Conservation (phyloP, 1,284 basidiomycete species). For the Ustilago shanxiensis region DNA sequence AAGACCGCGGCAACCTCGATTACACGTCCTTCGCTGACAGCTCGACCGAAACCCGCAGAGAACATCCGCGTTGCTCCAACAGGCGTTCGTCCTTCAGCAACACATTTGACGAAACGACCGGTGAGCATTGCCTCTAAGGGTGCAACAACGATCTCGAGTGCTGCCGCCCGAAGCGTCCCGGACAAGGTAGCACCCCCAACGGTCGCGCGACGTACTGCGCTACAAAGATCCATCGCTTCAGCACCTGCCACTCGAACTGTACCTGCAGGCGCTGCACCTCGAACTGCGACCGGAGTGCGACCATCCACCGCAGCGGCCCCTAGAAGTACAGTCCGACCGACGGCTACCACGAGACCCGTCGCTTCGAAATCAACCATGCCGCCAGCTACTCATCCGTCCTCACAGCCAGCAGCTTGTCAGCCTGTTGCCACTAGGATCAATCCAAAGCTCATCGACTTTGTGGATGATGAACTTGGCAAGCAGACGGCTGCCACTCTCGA, state of each 20-base stretch:
- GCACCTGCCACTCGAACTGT: constrained; percentile 19
- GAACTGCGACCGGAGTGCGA: neutral
- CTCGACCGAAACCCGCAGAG: neutral
- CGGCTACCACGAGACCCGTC: neutral
- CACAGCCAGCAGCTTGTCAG: constrained; percentile 7
- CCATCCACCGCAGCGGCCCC: neutral
- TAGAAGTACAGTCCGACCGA: constrained; percentile 1
- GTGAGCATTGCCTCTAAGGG: neutral
- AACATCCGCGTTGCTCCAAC: neutral
- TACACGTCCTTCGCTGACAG: neutral
- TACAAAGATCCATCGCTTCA: constrained; percentile 40
- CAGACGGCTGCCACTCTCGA: constrained; percentile 29
- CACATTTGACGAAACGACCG: neutral
- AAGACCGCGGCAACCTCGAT: neutral
- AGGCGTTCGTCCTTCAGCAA: constrained; percentile 2
- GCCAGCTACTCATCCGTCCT: neutral
- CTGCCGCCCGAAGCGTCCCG: neutral
- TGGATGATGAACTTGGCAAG: constrained; percentile 44
- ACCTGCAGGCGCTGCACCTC: neutral
- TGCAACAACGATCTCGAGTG: neutral
- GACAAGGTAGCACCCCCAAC: constrained; percentile 5
- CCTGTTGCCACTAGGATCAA: constrained; percentile 25
- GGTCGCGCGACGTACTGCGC: constrained; percentile 9
- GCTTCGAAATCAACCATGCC: neutral
- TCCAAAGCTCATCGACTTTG: constrained; percentile 43